Evolutionary conservation across 148 eudicot genomes (phyloP).

Genomic region (Chenopodium album): DNA sequence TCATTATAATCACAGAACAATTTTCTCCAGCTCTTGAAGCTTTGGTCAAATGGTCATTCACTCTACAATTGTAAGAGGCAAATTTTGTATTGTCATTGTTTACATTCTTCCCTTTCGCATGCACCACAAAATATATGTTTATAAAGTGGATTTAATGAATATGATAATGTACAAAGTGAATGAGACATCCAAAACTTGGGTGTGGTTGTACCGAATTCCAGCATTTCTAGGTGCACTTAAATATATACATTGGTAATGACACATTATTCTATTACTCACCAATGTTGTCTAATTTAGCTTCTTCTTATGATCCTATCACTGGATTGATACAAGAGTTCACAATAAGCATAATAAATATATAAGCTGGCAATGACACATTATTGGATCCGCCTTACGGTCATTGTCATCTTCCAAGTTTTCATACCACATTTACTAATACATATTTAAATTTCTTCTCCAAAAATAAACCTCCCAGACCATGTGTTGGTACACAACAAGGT

Average conservation of each 20-base stretch:
- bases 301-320: not conserved
- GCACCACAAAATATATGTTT: not conserved
- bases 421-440: not conserved
- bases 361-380: not conserved
- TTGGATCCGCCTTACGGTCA: not conserved
- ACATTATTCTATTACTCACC: not conserved
- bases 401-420: not conserved
- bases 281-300: not conserved
- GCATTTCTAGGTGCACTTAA: not conserved
- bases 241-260: too few species aligned
- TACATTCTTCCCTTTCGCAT: not conserved
- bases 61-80: not conserved
- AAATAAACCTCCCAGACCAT: not conserved
- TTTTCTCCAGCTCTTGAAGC: not conserved
- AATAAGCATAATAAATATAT: not conserved
- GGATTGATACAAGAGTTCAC: not conserved
- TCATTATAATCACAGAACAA: not conserved
- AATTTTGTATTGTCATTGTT: not conserved
- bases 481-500: not conserved
- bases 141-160: not conserved
- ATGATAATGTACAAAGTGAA: not conserved
- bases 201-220: not conserved
- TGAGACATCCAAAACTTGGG: not conserved
- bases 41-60: not conserved
- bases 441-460: not conserved